Percentiles rank a stretch among this genome's conserved stretches.
Evolutionary conservation across 441 rosid species (phyloP).

Genomic region (Bruguiera hainesii): DNA sequence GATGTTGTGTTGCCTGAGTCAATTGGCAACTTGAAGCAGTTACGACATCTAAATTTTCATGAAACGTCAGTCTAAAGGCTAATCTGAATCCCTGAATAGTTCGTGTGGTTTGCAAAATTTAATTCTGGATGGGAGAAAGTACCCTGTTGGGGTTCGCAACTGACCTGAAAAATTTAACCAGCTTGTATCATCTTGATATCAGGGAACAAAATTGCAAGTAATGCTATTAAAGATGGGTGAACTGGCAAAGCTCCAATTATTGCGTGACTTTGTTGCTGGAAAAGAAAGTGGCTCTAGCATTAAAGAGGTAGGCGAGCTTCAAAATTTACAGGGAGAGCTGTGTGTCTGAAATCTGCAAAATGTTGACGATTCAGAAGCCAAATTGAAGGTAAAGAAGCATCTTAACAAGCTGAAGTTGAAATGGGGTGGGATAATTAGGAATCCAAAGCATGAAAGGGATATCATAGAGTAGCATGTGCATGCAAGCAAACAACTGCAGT

Average conservation of each 20-base stretch:
- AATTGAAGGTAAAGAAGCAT: constrained; percentile 24
- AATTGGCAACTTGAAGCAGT: constrained; percentile 14
- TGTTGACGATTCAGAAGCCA: constrained; percentile 25
- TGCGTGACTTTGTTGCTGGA: constrained; percentile 30
- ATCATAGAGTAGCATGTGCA: not conserved
- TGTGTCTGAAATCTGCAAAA: constrained; percentile 34
- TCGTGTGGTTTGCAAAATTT: constrained; percentile 33
- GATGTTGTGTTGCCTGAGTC: constrained; percentile 23
- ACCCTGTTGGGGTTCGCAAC: constrained; percentile 24
- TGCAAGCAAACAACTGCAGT: too few species aligned
- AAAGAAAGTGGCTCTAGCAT: constrained; percentile 24
- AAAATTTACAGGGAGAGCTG: constrained; percentile 23
- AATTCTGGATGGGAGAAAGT: constrained; percentile 20
- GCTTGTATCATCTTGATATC: constrained; percentile 32
- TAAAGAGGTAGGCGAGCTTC: constrained; percentile 23
- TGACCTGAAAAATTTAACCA: constrained; percentile 25
- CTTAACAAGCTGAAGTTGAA: constrained; percentile 26
- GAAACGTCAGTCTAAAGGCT: constrained; percentile 23
- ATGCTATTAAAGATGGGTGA: constrained; percentile 31
- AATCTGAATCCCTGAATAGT: constrained; percentile 21
- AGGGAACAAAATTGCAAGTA: constrained; percentile 25
- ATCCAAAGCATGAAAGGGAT: constrained; percentile 21
- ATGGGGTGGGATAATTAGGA: constrained; percentile 26
- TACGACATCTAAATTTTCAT: constrained; percentile 3
- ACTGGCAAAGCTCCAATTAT: constrained; percentile 23